Evolutionary conservation across 23 red algal genomes (phyloP).

Genomic region (Gracilaria gracilis): DNA sequence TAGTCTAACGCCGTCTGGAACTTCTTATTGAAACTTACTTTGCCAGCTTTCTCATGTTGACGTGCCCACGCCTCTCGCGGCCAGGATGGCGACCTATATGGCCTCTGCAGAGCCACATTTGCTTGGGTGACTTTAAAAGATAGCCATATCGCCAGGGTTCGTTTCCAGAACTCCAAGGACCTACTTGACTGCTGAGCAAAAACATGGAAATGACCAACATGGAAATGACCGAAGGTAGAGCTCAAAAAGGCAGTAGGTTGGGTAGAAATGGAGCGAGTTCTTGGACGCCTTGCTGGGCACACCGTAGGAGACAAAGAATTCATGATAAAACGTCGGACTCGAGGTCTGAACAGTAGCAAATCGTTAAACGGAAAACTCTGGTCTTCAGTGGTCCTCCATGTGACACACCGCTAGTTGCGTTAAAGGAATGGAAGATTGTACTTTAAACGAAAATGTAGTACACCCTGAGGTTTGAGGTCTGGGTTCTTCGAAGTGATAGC

Average conservation of each 20-base stretch:
- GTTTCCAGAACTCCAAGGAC: slow-evolving; percentile 56
- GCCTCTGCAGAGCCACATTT: slow-evolving; percentile 7
- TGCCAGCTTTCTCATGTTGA: slow-evolving; percentile 60
- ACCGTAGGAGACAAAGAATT: not conserved
- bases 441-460: too few relatives aligned
- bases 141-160: slow-evolving; percentile 49
- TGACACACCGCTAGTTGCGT: too few relatives aligned
- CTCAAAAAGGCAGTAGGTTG: not conserved
- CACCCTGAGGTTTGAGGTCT: too few relatives aligned
- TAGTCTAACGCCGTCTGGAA: too few relatives aligned
- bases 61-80: slow-evolving; percentile 2
- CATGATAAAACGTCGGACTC: too few relatives aligned
- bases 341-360: too few relatives aligned
- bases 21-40: slow-evolving; percentile 18
- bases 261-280: not conserved
- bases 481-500: too few relatives aligned
- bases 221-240: not conserved
- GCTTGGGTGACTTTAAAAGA: slow-evolving; percentile 56
- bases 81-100: slow-evolving; percentile 1
- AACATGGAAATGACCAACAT: not conserved
- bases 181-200: slow-evolving; percentile 13
- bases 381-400: too few relatives aligned
- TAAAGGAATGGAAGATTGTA: too few relatives aligned
- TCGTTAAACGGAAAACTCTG: too few relatives aligned
- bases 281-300: not conserved